Conservation (phyloP, 2,329 filamentous ascomycete species). For the Penicillium glabrum region DNA sequence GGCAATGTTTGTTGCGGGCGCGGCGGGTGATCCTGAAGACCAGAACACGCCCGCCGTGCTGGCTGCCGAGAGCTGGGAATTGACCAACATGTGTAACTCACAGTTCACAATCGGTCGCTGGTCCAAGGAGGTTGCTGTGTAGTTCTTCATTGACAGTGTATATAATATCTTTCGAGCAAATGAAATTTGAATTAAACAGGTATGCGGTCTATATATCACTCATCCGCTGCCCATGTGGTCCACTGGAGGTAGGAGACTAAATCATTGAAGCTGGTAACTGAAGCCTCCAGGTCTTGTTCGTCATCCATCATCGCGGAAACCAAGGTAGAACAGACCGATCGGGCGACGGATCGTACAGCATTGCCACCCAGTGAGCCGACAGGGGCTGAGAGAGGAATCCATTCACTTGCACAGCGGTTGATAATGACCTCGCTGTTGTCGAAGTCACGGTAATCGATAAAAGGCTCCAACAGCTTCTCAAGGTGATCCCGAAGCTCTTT, state of each 20-base stretch:
- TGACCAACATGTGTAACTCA: constrained; percentile 65
- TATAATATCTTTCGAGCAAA: neutral
- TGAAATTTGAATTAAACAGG: neutral
- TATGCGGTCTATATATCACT: neutral
- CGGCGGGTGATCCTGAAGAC: constrained; percentile 52
- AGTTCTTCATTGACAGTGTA: neutral
- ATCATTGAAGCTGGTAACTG: neutral
- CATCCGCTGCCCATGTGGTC: neutral
- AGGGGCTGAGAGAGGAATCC: constrained; percentile 7
- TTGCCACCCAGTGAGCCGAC: constrained; percentile 19
- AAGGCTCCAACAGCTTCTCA: constrained; percentile 5
- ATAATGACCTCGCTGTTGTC: neutral
- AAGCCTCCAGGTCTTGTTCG: neutral
- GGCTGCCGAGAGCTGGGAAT: constrained; percentile 64
- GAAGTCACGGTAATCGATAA: constrained; percentile 11
- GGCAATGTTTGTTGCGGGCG: constrained; percentile 62
- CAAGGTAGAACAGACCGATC: constrained; percentile 32
- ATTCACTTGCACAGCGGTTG: constrained; percentile 4
- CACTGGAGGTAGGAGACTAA: neutral
- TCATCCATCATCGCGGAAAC: constrained; percentile 3
- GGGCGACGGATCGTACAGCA: constrained; percentile 28
- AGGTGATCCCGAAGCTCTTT: neutral
- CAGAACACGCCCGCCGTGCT: constrained; percentile 30
- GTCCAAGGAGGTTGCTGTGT: constrained; percentile 18
- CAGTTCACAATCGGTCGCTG: constrained; percentile 57